Evolutionary conservation across 495 filamentous ascomycete species (phyloP).

Genomic region (Podospora bellae-mahoneyi): DNA sequence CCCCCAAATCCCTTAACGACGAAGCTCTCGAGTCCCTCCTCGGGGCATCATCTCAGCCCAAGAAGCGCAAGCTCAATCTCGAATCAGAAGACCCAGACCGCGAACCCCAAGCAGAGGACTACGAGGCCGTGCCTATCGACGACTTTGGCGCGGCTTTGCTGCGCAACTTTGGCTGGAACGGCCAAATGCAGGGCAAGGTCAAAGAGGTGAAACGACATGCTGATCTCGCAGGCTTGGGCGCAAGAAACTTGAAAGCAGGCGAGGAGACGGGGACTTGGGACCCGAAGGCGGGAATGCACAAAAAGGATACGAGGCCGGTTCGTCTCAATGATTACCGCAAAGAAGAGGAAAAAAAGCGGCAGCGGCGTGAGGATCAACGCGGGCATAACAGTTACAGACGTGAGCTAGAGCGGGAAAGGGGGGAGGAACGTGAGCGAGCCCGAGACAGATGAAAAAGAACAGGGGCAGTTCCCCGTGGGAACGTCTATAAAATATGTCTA

Average conservation of each 20-base stretch:
- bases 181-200: constrained; percentile 57
- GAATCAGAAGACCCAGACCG: constrained; percentile 72
- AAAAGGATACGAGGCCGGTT: constrained; percentile 32
- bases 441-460: constrained; percentile 33
- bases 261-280: constrained; percentile 55
- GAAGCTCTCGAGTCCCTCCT: constrained; percentile 78
- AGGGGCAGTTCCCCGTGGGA: not conserved
- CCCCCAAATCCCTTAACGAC: constrained; percentile 61
- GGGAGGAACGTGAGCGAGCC: constrained; percentile 35
- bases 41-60: constrained; percentile 41
- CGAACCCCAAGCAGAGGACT: constrained; percentile 73
- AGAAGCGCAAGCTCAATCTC: constrained; percentile 31
- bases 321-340: constrained; percentile 46
- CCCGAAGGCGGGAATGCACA: constrained; percentile 25
- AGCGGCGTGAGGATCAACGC: constrained; percentile 38
- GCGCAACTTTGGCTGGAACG: constrained; percentile 93
- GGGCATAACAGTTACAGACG: constrained; percentile 46
- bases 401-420: constrained; percentile 46
- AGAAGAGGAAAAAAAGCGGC: constrained; percentile 41
- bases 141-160: constrained; percentile 88
- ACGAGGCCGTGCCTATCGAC: constrained; percentile 83
- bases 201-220: constrained; percentile 60
- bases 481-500: not conserved
- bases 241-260: constrained; percentile 65
- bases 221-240: constrained; percentile 80